Conservation (phyloP, 2,329 filamentous ascomycete genomes). For the Arachnopeziza araneosa region DNA sequence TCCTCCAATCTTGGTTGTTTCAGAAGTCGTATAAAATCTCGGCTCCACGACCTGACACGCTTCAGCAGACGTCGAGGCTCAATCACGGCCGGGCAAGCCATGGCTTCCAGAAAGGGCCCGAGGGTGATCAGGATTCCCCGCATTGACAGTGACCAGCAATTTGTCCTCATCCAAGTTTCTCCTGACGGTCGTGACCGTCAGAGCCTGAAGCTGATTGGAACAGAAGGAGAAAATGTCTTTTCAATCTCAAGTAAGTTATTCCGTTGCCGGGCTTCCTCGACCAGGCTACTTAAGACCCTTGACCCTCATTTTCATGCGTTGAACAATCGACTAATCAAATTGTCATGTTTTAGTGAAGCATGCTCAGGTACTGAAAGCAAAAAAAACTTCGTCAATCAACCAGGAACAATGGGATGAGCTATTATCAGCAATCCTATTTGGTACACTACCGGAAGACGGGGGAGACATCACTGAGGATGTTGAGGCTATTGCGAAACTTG, state of each 20-base stretch:
- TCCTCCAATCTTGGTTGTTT: not conserved
- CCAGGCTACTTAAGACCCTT: slow-evolving; percentile 10
- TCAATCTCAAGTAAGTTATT: slow-evolving; percentile 23
- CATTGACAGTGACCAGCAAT: slow-evolving; percentile 48
- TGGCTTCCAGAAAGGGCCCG: slow-evolving; percentile 12
- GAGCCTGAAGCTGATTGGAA: slow-evolving; percentile 62
- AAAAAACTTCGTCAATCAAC: slow-evolving; percentile 45
- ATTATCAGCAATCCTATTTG: slow-evolving; percentile 51
- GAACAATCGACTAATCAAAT: slow-evolving; percentile 23
- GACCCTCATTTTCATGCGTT: slow-evolving; percentile 26
- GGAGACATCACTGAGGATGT: slow-evolving; percentile 53
- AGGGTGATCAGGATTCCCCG: slow-evolving; percentile 53
- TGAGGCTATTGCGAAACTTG: slow-evolving; percentile 55
- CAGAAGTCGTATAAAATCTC: not conserved
- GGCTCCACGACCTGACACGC: not conserved
- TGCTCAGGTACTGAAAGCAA: slow-evolving; percentile 46
- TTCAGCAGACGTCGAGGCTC: not conserved
- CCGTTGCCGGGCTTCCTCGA: slow-evolving; percentile 18
- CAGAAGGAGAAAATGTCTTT: slow-evolving; percentile 41
- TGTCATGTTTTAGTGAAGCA: slow-evolving; percentile 46
- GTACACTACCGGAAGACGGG: slow-evolving; percentile 34
- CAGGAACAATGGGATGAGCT: slow-evolving; percentile 63
- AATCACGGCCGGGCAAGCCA: not conserved
- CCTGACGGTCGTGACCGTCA: slow-evolving; percentile 45
- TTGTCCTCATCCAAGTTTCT: slow-evolving; percentile 56